Conservation (phyloP, 805 yeast genomes). For the Cyberlindnera meyerae region DNA sequence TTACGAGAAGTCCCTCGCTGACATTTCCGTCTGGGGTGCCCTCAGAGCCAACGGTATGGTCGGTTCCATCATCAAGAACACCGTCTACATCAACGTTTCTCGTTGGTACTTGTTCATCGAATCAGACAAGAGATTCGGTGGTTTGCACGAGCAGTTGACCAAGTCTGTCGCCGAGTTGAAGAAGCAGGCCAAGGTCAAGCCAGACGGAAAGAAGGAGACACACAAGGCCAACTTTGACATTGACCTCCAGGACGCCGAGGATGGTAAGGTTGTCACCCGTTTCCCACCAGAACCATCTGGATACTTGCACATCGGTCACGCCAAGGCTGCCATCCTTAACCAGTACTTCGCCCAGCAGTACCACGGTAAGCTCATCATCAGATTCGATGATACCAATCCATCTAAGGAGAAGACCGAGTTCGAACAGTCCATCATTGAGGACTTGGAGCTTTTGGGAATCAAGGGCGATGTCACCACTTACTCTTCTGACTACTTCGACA, state of each 20-base stretch:
- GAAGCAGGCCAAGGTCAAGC: slow-evolving; percentile 54
- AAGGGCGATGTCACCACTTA: slow-evolving; percentile 85
- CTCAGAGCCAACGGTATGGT: slow-evolving; percentile 89
- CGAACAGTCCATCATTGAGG: slow-evolving; percentile 91
- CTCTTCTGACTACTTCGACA: slow-evolving; percentile 90
- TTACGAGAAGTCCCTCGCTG: slow-evolving; percentile 65
- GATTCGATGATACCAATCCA: slow-evolving; percentile 98
- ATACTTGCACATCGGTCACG: slow-evolving; percentile 98
- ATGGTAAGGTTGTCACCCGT: slow-evolving; percentile 96
- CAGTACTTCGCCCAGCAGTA: slow-evolving; percentile 94
- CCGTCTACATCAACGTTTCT: slow-evolving; percentile 76
- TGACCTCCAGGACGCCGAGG: slow-evolving; percentile 83
- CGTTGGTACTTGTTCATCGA: slow-evolving; percentile 89
- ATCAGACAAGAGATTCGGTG: slow-evolving; percentile 61
- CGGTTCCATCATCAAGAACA: slow-evolving; percentile 84
- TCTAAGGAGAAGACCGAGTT: slow-evolving; percentile 93
- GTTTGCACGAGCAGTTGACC: slow-evolving; percentile 59
- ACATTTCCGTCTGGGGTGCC: slow-evolving; percentile 89
- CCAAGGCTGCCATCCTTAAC: slow-evolving; percentile 95
- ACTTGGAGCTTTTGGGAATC: slow-evolving; percentile 83
- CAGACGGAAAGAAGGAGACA: slow-evolving; percentile 55
- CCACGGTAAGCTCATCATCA: slow-evolving; percentile 92
- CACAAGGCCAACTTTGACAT: slow-evolving; percentile 96
- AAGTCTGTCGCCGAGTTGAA: slow-evolving; percentile 70
- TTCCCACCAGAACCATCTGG: slow-evolving; percentile 99